These are phyloP conservation scores for Roridomyces roridus DNA, from an alignment of 768 basidiomycete species.

Conservation along the genomic window DNA sequence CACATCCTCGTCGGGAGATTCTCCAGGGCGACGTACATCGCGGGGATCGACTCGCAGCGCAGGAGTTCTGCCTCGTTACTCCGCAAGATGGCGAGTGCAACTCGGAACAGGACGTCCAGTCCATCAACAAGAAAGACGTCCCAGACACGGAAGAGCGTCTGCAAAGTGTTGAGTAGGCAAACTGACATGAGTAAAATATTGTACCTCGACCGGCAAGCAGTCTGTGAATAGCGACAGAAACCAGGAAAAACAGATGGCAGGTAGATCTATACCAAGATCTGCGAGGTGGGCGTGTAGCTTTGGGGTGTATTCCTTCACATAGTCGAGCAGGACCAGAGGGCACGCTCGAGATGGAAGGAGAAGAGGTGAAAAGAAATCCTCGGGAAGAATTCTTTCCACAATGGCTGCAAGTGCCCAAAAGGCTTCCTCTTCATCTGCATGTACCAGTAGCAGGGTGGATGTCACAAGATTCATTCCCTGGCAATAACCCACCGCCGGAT, in stretches of 20 bases:
- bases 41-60: slow-evolving; percentile 82
- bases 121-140: slow-evolving; percentile 95
- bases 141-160: slow-evolving; percentile 97
- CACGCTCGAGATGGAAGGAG: slow-evolving; percentile 93
- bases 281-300: slow-evolving; percentile 78
- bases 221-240: slow-evolving; percentile 96
- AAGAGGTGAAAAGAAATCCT: slow-evolving; percentile 93
- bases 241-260: slow-evolving; percentile 98
- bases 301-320: slow-evolving; percentile 79
- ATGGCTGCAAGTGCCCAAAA: slow-evolving; percentile 94
- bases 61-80: slow-evolving; percentile 85
- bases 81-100: slow-evolving; percentile 87
- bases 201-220: slow-evolving; percentile 92
- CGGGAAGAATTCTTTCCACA: slow-evolving; percentile 87
- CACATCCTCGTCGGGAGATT: slow-evolving; percentile 92
- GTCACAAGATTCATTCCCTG: slow-evolving; percentile 97
- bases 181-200: slow-evolving; percentile 23
- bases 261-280: slow-evolving; percentile 86
- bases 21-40: slow-evolving; percentile 89
- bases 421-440: slow-evolving; percentile 95
- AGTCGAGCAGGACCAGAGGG: slow-evolving; percentile 88
- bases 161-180: slow-evolving; percentile 4
- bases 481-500: slow-evolving; percentile 92
- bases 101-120: slow-evolving; percentile 87
- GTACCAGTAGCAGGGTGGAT: slow-evolving; percentile 90